These are phyloP conservation scores for Sarocladium brachiariae DNA, from an alignment of 2,329 filamentous ascomycete species.

Conservation along the genomic window DNA sequence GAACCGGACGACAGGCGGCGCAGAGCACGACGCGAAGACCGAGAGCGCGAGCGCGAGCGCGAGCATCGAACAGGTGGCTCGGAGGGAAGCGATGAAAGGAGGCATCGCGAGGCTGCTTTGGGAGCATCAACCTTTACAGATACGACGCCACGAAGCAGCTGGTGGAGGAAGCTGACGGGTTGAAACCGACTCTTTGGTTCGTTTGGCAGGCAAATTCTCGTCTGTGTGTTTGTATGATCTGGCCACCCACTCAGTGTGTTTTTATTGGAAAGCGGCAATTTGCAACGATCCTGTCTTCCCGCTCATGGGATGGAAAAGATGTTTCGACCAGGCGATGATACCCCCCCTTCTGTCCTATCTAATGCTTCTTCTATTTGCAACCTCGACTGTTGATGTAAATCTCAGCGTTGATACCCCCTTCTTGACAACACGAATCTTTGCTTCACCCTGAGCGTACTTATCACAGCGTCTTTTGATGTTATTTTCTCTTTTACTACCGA, in stretches of 20 bases:
- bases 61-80: conserved; percentile 25
- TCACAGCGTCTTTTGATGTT: too few relatives aligned
- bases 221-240: conserved; percentile 7
- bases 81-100: conserved; percentile 38
- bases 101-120: conserved; percentile 31
- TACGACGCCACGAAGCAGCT: conserved; percentile 44
- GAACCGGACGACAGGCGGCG: conserved; percentile 37
- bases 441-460: too few relatives aligned
- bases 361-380: too few relatives aligned
- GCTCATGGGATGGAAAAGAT: background rate
- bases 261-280: background rate
- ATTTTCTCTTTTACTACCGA: too few relatives aligned
- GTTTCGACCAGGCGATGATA: conserved; percentile 4
- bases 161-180: conserved; percentile 52
- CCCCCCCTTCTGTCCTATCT: background rate
- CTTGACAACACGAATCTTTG: background rate
- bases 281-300: background rate
- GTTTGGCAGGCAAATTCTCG: background rate
- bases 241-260: background rate
- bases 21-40: conserved; percentile 36
- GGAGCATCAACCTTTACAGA: conserved; percentile 31
- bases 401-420: conserved; percentile 8
- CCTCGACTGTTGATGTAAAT: background rate
- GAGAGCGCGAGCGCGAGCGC: conserved; percentile 29
- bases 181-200: conserved; percentile 14